A percentile compares a stretch with the other conserved stretches of the same genome.
Evolutionary conservation across 192 early-diverging fungal genomes (phyloP).

Genomic region (Podila minutissima): DNA sequence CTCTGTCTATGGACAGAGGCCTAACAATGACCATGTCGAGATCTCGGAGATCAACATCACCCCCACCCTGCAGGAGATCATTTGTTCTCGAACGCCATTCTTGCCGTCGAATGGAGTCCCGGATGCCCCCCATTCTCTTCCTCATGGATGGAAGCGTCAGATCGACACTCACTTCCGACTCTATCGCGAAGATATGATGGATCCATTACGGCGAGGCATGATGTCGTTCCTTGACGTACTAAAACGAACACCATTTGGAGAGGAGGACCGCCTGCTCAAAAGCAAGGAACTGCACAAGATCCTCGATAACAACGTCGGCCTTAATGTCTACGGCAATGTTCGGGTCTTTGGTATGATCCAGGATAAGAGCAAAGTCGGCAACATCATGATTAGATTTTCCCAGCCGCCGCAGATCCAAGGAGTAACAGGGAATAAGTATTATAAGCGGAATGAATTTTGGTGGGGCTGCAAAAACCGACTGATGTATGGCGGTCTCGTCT

Average conservation of each 20-base stretch:
- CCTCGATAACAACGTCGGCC: constrained; percentile 33
- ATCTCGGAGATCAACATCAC: no score
- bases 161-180: constrained; percentile 69
- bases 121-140: no score
- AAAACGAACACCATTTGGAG: constrained; percentile 2
- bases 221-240: constrained; percentile 46
- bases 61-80: no score
- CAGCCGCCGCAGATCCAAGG: no score
- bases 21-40: no score
- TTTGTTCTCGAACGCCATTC: constrained; percentile 29
- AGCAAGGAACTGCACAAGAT: constrained; percentile 27
- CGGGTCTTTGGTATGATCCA: constrained; percentile 30
- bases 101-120: constrained; percentile 55
- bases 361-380: no score
- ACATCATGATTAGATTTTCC: no score
- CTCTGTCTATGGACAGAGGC: no score
- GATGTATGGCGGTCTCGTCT: no score
- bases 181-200: constrained; percentile 66
- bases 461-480: no score
- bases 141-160: constrained; percentile 31
- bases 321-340: constrained; percentile 53
- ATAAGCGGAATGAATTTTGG: no score
- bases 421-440: no score
- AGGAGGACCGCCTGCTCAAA: constrained; percentile 10
- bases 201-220: constrained; percentile 51